Base-by-base conservation (phyloP, 164 flowering plant species). In the Hamamelis virginiana region DNA sequence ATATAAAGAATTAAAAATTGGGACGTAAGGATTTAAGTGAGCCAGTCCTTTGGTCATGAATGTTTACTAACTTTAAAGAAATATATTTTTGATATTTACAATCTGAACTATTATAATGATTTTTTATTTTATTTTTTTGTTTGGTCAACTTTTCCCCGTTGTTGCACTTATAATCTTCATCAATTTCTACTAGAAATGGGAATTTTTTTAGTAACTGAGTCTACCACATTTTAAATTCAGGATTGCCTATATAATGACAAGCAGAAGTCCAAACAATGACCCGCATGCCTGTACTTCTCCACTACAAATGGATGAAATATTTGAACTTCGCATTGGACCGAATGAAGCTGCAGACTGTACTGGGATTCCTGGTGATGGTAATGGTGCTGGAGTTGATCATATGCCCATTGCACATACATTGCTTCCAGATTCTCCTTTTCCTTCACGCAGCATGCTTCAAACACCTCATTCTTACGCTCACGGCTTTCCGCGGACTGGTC, bases 361-460 rank as follows among this genome's bases (percentile, higher is more conserved):
- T 18, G 27, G 57, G 55, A 38, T 21, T 46, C 57, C 18, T 11
- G 55, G 13, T 70, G 46, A 62, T 19, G 59, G 22, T 57, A 47
- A 47, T 33, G 48, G 44, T 46, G 57, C 62, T 56, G 22, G 63
- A 21, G 33, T n/a, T 47, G 23, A 58, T 47, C 62, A 71, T 57
- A n/a, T 21, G 18, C 43, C 52, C 59, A 33, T 65, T 12, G 11
- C n/a, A 18, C 19, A 33, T 47, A 46, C 9, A 23, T 21, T n/a
- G 16, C 69, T 18, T 25, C 57, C 65, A 48, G 25, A 14, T 71
- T 18, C 57, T 64, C 45, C 62, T 28, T 26, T 16, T 47, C 22
- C 51, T n/a, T 8, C 14, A 19, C 12, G 62, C 15, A 56, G 51
- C 51, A n/a, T 45, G n/a, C 10, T 8, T 8, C 59, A 16, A 41